Conservation (phyloP, 2,329 filamentous ascomycete genomes). For the Aspergillus awamori region DNA sequence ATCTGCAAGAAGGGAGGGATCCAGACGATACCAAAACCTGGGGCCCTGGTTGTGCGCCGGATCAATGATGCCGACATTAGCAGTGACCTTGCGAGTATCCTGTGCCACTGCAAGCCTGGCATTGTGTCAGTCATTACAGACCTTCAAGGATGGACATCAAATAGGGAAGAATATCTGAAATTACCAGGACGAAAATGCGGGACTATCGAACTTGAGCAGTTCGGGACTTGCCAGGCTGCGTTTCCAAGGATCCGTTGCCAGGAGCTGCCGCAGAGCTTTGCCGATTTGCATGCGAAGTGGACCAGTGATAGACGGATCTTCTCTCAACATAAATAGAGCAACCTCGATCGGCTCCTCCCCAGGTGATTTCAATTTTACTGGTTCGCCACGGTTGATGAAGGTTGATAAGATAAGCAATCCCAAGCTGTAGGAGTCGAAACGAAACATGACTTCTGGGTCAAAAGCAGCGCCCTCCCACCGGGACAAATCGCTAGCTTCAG, state of each 20-base stretch:
- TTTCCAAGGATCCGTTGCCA: slow-evolving; percentile 28
- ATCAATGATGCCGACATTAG: slow-evolving; percentile 26
- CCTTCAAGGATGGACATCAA: neutral
- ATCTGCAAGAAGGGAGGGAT: slow-evolving; percentile 26
- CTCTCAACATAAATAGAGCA: slow-evolving; percentile 19
- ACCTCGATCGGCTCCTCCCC: slow-evolving; percentile 17
- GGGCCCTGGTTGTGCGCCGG: slow-evolving; percentile 33
- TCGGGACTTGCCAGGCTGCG: slow-evolving; percentile 23
- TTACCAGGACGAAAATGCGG: slow-evolving; percentile 29
- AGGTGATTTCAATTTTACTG: slow-evolving; percentile 14
- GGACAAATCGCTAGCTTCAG: slow-evolving; percentile 21
- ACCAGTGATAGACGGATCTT: slow-evolving; percentile 22
- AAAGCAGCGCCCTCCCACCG: slow-evolving; percentile 20
- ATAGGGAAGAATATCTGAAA: too few species aligned
- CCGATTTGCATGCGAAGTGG: slow-evolving; percentile 23
- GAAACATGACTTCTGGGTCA: slow-evolving; percentile 29
- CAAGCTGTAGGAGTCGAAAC: slow-evolving; percentile 33
- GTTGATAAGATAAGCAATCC: slow-evolving; percentile 29
- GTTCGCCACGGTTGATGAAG: slow-evolving; percentile 24
- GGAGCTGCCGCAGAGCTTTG: slow-evolving; percentile 21
- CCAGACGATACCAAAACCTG: slow-evolving; percentile 32
- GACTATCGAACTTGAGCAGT: slow-evolving; percentile 24
- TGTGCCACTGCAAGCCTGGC: slow-evolving; percentile 27
- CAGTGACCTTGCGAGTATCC: slow-evolving; percentile 9
- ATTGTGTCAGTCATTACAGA: neutral